Base-by-base conservation (phyloP, 352 stramenopile species). In the Thraustochytrium striatum region DNA sequence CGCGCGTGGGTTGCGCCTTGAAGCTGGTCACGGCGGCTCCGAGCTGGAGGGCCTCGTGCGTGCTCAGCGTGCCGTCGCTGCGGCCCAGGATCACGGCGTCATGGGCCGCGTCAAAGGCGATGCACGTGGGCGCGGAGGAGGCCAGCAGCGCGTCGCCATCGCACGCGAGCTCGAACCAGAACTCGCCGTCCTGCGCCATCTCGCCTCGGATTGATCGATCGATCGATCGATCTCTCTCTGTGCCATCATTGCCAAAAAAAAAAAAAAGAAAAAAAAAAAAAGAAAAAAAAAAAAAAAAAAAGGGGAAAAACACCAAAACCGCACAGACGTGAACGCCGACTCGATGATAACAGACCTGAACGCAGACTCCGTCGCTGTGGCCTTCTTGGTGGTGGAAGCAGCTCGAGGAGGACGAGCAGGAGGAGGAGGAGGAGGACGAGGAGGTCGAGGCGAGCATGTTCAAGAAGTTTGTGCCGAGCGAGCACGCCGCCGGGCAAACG, bases 11-110 rank as follows among this genome's bases (percentile, higher is more conserved):
- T 16, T 75, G 65, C 65, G 65, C 65, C 52, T 75, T 75, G 50
- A 75, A 75, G 65, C 65, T 75, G 65, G 19, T 70, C 44, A 30
- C 65, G 16, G 65, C 65, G 3, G 65, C 61, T 3, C 65, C 65
- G 16, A 75, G 65, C 43, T 16, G 28, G 1, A 32, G 44, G 5
- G 52, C 65, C n/a, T 75, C 65, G 50, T 75, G 61, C 16, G 52
- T 38, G 65, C 44, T 62, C 19, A 75, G 11, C 65, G 61, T 72
- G 16, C 65, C 65, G 39, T 13, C 50, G 13, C 41, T 43, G 41
- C 65, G 61, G 30, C 65, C 65, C 43, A 75, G 41, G 19, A 75
- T 33, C n/a, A 75, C 11, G 7, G 65, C 65, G 9, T 75, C 65
- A 32, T 75, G 65, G 3, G 61, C 44, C 32, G 44, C 65, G 1